Evolutionary conservation across 176 grass and related monocot species (phyloP).

Genomic region (Saccharum officinarum): DNA sequence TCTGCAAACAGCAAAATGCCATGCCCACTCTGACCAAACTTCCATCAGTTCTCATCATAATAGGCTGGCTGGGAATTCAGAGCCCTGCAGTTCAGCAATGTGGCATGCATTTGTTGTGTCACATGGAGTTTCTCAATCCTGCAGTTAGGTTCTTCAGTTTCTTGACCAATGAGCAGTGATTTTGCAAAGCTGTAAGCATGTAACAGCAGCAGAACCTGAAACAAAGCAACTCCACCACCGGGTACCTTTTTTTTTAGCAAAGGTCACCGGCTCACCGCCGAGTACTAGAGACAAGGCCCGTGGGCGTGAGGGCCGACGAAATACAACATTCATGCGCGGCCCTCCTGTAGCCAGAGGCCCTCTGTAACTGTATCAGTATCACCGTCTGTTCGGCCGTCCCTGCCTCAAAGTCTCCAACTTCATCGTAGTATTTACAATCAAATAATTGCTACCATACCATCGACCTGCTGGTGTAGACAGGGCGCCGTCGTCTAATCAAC

Average conservation of each 20-base stretch:
- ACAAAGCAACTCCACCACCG: neutral
- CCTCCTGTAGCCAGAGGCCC: neutral
- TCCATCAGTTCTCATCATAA: constrained; percentile 11
- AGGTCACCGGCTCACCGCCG: neutral
- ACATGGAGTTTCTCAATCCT: neutral
- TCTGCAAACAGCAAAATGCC: neutral
- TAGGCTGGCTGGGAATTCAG: constrained; percentile 25
- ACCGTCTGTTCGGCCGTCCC: neutral
- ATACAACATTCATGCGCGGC: neutral
- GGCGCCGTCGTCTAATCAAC: neutral
- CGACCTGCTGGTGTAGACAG: neutral
- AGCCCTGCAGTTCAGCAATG: neutral
- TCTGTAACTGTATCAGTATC: neutral
- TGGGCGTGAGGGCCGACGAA: too few relatives aligned
- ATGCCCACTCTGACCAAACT: neutral
- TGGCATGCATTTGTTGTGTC: neutral
- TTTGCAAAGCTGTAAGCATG: neutral
- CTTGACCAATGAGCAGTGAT: neutral
- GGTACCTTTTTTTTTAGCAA: neutral
- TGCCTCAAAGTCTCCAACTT: neutral
- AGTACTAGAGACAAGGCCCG: neutral
- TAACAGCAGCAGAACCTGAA: neutral
- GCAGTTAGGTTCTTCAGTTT: neutral
- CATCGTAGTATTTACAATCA: neutral
- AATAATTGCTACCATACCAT: neutral